phyloP scores from a whole-genome alignment of 305 asterid genomes.

The Fraxinus velutina region DNA sequence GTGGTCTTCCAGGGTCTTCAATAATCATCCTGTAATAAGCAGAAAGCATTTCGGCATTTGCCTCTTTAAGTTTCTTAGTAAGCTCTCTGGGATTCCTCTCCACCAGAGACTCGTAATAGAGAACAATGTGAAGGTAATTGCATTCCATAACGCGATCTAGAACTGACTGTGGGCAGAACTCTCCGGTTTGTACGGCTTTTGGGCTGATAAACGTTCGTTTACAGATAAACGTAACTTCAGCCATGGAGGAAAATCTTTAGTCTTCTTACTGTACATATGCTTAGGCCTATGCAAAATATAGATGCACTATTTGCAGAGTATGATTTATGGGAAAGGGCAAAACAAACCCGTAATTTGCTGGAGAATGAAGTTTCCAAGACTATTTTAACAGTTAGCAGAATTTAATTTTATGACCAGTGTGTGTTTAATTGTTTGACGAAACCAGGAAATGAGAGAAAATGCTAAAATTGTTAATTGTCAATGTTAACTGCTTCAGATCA shows the following conservation, averaged over 20 bases:
- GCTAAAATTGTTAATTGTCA: not conserved
- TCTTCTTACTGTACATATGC: not conserved
- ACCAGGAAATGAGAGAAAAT: not conserved
- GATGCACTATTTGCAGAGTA: not conserved
- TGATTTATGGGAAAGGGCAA: not conserved
- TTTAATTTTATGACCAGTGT: not conserved
- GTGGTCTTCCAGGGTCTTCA: constrained; percentile 35
- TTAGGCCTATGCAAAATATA: not conserved
- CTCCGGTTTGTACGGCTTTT: constrained; percentile 42
- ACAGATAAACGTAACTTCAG: constrained; percentile 42
- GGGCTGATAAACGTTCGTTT: constrained; percentile 49
- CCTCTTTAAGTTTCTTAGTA: constrained; percentile 33
- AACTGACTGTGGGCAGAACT: constrained; percentile 37
- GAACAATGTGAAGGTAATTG: constrained; percentile 33
- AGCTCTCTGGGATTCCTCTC: constrained; percentile 32
- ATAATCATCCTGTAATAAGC: constrained; percentile 40
- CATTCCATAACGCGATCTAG: constrained; percentile 51
- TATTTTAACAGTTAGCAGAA: constrained; percentile 1
- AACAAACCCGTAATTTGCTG: constrained; percentile 25
- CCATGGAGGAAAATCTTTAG: constrained; percentile 27
- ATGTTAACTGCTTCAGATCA: not conserved
- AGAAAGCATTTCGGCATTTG: constrained; percentile 35
- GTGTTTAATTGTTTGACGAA: not conserved
- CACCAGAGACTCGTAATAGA: constrained; percentile 37
- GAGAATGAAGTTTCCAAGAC: constrained; percentile 31